phyloP scores from a whole-genome alignment of 768 basidiomycete species.

The Sporobolomyces pararoseus region DNA sequence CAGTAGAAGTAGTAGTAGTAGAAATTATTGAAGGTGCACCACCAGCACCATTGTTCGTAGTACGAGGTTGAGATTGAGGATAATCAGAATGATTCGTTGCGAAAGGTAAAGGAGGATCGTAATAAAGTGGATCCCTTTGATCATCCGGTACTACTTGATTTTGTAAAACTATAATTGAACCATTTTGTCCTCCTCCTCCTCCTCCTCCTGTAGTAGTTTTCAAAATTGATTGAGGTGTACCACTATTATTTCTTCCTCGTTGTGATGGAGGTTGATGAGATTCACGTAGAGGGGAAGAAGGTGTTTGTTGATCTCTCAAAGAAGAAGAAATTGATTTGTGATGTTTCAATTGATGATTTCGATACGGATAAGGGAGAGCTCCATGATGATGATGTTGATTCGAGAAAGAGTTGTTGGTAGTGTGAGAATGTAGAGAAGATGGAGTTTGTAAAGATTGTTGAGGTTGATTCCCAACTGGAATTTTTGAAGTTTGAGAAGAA shows the following conservation, averaged over 20 bases:
- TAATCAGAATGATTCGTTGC: background rate
- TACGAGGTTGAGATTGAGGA: background rate
- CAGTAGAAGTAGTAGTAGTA: background rate
- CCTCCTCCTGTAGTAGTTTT: background rate
- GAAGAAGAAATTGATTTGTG: background rate
- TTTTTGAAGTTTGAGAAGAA: too few species aligned
- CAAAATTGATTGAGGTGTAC: slow-evolving; percentile 8
- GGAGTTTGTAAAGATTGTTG: too few species aligned
- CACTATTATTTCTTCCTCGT: background rate
- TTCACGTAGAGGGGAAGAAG: slow-evolving; percentile 12
- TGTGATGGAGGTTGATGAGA: background rate
- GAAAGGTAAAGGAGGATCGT: slow-evolving; percentile 25
- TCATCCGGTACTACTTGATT: slow-evolving; percentile 34
- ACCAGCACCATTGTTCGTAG: background rate
- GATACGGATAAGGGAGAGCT: background rate
- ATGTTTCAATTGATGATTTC: slow-evolving; percentile 5
- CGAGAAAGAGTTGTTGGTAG: too few species aligned
- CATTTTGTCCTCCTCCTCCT: too few species aligned
- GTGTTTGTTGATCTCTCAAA: slow-evolving; percentile 1
- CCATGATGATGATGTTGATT: background rate
- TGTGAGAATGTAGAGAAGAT: slow-evolving; percentile 9
- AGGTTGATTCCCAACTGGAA: too few species aligned
- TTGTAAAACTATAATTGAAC: too few species aligned
- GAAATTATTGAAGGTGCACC: background rate
- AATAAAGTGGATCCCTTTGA: slow-evolving; percentile 43